Conservation (phyloP, 2,329 filamentous ascomycete species). For the Pseudohalonectria lignicola region DNA sequence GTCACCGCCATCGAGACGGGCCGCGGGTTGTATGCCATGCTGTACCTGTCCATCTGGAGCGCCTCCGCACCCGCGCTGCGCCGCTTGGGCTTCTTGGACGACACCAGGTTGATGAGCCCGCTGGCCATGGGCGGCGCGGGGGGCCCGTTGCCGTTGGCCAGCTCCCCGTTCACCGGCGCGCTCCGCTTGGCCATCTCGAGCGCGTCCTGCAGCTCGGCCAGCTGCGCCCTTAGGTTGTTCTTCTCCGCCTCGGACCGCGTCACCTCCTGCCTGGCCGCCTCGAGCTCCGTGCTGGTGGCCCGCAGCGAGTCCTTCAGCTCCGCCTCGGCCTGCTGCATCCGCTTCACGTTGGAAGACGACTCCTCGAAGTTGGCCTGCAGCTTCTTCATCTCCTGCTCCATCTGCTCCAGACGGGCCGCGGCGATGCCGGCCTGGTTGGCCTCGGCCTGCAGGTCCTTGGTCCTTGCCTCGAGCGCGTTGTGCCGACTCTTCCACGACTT, state of each 20-base stretch:
- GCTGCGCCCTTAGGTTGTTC: conserved; percentile 71
- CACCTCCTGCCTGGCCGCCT: conserved; percentile 64
- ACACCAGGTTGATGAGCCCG: conserved; percentile 91
- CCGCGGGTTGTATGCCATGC: conserved; percentile 82
- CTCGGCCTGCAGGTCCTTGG: conserved; percentile 90
- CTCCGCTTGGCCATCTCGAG: conserved; percentile 76
- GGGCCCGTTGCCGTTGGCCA: conserved; percentile 62
- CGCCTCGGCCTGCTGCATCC: conserved; percentile 89
- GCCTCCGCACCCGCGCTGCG: conserved; percentile 82
- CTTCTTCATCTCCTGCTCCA: conserved; percentile 94
- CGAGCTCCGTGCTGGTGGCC: conserved; percentile 68
- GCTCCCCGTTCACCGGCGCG: conserved; percentile 59
- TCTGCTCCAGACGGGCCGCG: conserved; percentile 75
- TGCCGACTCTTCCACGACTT: conserved; percentile 92
- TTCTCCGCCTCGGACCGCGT: conserved; percentile 77
- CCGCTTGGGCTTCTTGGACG: conserved; percentile 93
- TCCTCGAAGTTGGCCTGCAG: conserved; percentile 84
- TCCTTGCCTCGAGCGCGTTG: conserved; percentile 77
- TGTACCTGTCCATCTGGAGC: conserved; percentile 81
- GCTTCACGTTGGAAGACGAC: conserved; percentile 79
- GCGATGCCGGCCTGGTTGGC: conserved; percentile 97
- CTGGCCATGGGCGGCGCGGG: conserved; percentile 44
- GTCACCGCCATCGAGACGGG: conserved; percentile 92
- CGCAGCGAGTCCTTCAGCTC: conserved; percentile 74
- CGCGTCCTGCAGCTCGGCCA: conserved; percentile 84